Conservation (phyloP, 2,329 filamentous ascomycete genomes). For the Huntiella omanensis region DNA sequence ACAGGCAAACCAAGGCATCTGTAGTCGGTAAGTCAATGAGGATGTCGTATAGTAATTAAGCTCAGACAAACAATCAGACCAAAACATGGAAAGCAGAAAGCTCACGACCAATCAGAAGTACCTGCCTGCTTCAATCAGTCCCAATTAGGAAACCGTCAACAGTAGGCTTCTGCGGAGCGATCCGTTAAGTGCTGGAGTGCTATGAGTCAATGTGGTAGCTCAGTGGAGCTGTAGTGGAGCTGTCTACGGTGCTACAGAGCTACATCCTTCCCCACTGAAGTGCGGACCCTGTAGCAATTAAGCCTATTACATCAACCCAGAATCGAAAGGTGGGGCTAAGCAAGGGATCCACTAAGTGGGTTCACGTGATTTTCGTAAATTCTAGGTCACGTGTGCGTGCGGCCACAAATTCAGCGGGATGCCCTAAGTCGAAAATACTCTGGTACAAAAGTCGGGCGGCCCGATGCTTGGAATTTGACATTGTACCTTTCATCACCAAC, state of each 20-base stretch:
- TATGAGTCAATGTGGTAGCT: constrained; percentile 5
- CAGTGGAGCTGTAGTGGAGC: constrained; percentile 9
- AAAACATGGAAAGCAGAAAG: no score
- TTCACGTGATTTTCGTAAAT: constrained; percentile 7
- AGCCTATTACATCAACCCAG: no score
- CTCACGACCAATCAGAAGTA: no score
- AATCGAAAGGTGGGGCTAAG: not conserved
- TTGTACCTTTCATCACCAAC: constrained; percentile 8
- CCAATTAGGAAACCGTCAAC: not conserved
- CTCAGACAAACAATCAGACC: no score
- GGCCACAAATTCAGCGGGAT: constrained; percentile 10
- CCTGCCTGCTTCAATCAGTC: not conserved
- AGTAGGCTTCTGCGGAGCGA: not conserved
- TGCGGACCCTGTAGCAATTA: not conserved
- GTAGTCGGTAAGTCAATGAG: no score
- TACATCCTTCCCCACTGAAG: not conserved
- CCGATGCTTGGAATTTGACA: constrained; percentile 3
- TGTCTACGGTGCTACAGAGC: not conserved
- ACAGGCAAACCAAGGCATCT: no score
- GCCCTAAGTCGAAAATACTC: constrained; percentile 11
- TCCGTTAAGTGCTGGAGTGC: not conserved
- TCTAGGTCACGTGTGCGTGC: constrained; percentile 9
- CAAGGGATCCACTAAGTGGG: not conserved
- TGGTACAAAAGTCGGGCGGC: constrained; percentile 11
- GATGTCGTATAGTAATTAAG: no score